These are phyloP conservation scores for Parietichytrium sp. DNA, from an alignment of 108 stramenopile species.

Conservation along the genomic window DNA sequence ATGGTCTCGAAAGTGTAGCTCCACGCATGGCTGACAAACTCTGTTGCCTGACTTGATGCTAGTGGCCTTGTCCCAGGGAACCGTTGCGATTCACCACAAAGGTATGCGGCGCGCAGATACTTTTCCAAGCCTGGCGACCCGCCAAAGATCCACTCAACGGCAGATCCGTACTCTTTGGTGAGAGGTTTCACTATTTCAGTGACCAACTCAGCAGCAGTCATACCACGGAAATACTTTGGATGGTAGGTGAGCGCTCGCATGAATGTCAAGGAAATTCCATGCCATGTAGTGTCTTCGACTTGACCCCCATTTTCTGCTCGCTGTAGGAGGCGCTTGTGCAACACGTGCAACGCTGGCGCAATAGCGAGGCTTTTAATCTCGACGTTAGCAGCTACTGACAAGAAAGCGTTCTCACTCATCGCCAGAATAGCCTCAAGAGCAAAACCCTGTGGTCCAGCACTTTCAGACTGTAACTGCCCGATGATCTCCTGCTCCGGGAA, in stretches of 20 bases:
- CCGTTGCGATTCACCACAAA: not conserved
- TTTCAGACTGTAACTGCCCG: too few relatives aligned
- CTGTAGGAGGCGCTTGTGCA: not conserved
- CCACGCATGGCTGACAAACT: conserved; percentile 13
- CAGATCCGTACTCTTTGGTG: not conserved
- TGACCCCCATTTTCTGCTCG: not conserved
- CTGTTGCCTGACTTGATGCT: not conserved
- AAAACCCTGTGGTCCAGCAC: not conserved
- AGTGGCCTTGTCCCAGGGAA: not conserved
- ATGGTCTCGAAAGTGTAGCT: not conserved
- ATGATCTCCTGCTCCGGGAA: not conserved
- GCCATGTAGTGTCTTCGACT: not conserved
- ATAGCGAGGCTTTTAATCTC: not conserved
- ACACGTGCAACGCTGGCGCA: not conserved
- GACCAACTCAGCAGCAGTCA: not conserved
- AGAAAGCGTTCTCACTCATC: not conserved
- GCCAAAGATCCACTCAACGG: not conserved
- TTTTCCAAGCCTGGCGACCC: not conserved
- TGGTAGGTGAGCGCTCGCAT: not conserved
- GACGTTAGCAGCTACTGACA: not conserved
- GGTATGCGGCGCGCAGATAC: not conserved
- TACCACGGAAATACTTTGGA: not conserved
- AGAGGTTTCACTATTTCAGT: not conserved
- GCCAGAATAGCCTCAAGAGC: not conserved
- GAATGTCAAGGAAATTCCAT: not conserved